Percentiles rank a stretch among this genome's conserved stretches.
Conservation (phyloP, 306 rosid genomes). For the Sicyos edulis region DNA sequence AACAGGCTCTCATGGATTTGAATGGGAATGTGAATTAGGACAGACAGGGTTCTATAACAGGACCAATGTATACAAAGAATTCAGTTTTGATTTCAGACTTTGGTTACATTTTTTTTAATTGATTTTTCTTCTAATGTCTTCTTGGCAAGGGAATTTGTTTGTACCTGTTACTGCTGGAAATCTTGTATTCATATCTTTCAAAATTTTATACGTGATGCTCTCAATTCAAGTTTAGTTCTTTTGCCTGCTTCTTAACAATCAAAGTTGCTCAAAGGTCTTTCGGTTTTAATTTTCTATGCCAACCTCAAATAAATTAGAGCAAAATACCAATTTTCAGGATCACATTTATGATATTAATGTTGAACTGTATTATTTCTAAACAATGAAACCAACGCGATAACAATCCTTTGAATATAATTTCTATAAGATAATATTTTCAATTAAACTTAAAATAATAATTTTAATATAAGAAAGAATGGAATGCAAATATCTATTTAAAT, state of each 20-base stretch:
- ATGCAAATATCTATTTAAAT: too few relatives aligned
- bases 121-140: background rate
- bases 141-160: background rate
- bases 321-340: too few relatives aligned
- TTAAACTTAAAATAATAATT: too few relatives aligned
- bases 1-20: conserved; percentile 12
- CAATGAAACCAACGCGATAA: too few relatives aligned
- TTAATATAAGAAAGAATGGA: too few relatives aligned
- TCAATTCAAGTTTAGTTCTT: conserved; percentile 8
- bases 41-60: background rate
- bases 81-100: conserved; percentile 10
- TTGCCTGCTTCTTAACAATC: background rate
- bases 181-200: conserved; percentile 17
- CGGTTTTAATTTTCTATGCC: too few relatives aligned
- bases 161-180: conserved; percentile 11
- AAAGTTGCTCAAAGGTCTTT: background rate
- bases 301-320: too few relatives aligned
- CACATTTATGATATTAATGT: too few relatives aligned
- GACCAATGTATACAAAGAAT: conserved; percentile 18
- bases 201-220: conserved; percentile 11
- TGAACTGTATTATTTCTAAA: too few relatives aligned
- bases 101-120: background rate
- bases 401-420: too few relatives aligned
- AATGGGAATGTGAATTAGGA: conserved; percentile 7
- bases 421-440: too few relatives aligned